phyloP scores from a whole-genome alignment of 371 early-diverging fungal species.

The Edhazardia aedis region DNA sequence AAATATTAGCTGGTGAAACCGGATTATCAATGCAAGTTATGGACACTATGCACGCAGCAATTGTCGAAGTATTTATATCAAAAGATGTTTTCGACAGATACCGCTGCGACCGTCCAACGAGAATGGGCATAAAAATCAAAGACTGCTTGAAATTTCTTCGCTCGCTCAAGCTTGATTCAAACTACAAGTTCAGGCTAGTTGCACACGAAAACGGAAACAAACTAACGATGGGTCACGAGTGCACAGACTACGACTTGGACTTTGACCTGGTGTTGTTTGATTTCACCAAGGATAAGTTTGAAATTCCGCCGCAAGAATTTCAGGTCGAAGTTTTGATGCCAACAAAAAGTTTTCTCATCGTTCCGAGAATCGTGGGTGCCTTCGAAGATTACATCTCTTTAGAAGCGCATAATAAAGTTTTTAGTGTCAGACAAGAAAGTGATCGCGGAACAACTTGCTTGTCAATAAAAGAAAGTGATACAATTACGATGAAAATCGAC shows the following conservation, averaged over 20 bases:
- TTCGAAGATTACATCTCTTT: slow-evolving; percentile 31
- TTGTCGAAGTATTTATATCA: slow-evolving; percentile 39
- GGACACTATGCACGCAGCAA: slow-evolving; percentile 44
- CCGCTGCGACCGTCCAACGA: slow-evolving; percentile 40
- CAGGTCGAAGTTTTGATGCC: slow-evolving; percentile 15
- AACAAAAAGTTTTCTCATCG: slow-evolving; percentile 15
- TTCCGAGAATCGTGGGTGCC: slow-evolving; percentile 20
- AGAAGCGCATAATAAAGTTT: slow-evolving; percentile 10
- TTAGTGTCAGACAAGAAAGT: slow-evolving; percentile 24
- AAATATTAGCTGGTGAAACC: slow-evolving; percentile 24
- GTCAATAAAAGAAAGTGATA: slow-evolving; percentile 9
- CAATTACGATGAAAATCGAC: not conserved
- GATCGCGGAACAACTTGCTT: slow-evolving; percentile 21
- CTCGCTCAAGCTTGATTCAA: slow-evolving; percentile 18
- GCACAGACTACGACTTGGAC: slow-evolving; percentile 3
- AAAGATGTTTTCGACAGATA: slow-evolving; percentile 38
- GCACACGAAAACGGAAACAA: slow-evolving; percentile 18
- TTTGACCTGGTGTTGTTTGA: slow-evolving; percentile 22
- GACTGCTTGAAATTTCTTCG: slow-evolving; percentile 31
- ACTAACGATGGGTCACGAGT: slow-evolving; percentile 11
- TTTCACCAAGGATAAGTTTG: slow-evolving; percentile 19
- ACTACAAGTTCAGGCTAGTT: slow-evolving; percentile 2
- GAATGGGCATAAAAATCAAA: slow-evolving; percentile 35
- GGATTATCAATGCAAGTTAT: slow-evolving; percentile 44
- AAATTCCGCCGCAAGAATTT: slow-evolving; percentile 21